Evolutionary conservation across 371 early-diverging fungal genomes (phyloP), one percentile per base, ranked within the genome.

Genomic region (Nematocida minor): DNA sequence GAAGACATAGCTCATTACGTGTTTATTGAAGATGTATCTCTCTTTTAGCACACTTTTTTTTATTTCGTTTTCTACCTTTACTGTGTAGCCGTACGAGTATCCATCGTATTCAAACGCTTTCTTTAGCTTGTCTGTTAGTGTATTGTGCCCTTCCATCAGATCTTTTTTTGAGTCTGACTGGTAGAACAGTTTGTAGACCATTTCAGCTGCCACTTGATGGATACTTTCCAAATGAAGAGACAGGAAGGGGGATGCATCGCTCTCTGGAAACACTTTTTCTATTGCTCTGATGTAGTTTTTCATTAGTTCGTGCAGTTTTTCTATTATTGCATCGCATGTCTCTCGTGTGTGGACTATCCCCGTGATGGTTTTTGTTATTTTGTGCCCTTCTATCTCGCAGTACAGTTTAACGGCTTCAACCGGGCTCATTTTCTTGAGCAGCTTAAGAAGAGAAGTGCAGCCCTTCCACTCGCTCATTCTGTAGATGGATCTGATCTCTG

Each of bases 41-140:
- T 42, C 42, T 40, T 63, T 70, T 4, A 70, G 63, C 9, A 60
- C 9, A 18, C 42, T 51, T 31, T 70, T 60, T 20, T 20, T 25
- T 34, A 62, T 40, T 18, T 2, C 36, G 4, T 57, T 25, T 3
- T 20, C 71, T 47, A 62, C 14, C 1, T n/a, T 20, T n/a, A 46
- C 41, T 31, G 71, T 70, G 38, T 70, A 70, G 27, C 38, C 71
- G 62, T 25, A 70, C 0, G 60, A 60, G 34, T 70, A 70, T 18
- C 41, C 60, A 14, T 70, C 25, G 34, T 70, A 63, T 9, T 32
- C 36, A 63, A 70, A 70, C 25, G 71, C 71, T 29, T 70, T 44
- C 29, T 20, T 48, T 60, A 70, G 60, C 9, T 6, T 2, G n/a
- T 6, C 2, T 20, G 11, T 57, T 18, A 57, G 27, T 38, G 57